Evolutionary conservation across 2,329 filamentous ascomycete species (phyloP).

Genomic region (Ophiostoma populinum): DNA sequence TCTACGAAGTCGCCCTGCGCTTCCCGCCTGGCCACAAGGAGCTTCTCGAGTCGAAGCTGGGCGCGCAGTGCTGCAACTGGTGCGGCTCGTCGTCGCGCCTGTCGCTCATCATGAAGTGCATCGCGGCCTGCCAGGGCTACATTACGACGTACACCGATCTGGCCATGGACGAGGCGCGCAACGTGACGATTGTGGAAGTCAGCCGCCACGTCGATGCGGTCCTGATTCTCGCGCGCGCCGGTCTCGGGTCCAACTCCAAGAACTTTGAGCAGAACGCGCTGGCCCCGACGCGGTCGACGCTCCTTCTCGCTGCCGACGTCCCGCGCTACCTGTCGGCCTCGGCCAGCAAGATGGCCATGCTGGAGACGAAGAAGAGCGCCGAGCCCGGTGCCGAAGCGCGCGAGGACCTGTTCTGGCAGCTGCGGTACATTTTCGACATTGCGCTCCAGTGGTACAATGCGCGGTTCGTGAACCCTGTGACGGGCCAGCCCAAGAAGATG

Average conservation of each 20-base stretch:
- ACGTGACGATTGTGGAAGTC: constrained; percentile 9
- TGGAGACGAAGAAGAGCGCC: constrained; percentile 1
- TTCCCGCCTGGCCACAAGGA: constrained; percentile 7
- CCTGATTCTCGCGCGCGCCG: constrained; percentile 8
- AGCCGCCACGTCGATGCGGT: constrained; percentile 11
- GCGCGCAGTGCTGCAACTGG: constrained; percentile 12
- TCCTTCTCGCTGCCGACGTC: constrained; percentile 7
- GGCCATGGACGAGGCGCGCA: constrained; percentile 4
- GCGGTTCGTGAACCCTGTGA: constrained; percentile 1
- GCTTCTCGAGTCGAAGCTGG: not conserved
- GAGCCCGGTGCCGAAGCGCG: constrained; percentile 1
- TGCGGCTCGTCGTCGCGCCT: constrained; percentile 10
- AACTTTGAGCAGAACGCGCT: constrained; percentile 3
- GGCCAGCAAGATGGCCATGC: constrained; percentile 7
- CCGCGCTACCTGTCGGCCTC: constrained; percentile 8
- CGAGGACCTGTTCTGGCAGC: constrained; percentile 10
- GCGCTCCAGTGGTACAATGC: constrained; percentile 7
- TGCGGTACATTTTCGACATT: constrained; percentile 8
- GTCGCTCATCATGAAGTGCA: constrained; percentile 9
- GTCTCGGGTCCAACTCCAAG: constrained; percentile 6
- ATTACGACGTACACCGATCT: constrained; percentile 9
- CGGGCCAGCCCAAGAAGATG: not conserved
- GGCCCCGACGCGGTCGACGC: not conserved
- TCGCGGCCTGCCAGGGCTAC: constrained; percentile 10
- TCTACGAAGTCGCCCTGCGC: constrained; percentile 11